Conservation (phyloP, 2,329 filamentous ascomycete species). For the Talaromyces islandicus region DNA sequence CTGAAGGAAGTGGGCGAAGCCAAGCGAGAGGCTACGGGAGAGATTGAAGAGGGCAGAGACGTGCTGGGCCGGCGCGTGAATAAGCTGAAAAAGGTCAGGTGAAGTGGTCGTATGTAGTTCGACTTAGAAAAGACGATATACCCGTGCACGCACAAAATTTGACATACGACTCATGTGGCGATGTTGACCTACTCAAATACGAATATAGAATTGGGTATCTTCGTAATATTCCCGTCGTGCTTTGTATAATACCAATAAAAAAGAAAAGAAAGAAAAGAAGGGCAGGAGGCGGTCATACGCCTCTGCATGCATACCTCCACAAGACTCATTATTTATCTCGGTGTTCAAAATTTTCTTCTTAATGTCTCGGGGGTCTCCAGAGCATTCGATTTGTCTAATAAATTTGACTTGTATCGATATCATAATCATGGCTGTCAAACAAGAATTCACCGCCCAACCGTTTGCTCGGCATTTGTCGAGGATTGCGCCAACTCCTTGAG, state of each 20-base stretch:
- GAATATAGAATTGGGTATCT: conserved; percentile 7
- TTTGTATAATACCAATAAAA: background rate
- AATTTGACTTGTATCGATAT: background rate
- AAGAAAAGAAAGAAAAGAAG: no score
- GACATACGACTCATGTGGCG: background rate
- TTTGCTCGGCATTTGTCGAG: conserved; percentile 3
- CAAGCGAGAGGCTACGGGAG: conserved; percentile 83
- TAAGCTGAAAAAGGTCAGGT: conserved; percentile 38
- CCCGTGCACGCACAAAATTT: background rate
- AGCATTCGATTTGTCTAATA: background rate
- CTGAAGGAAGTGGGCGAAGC: conserved; percentile 91
- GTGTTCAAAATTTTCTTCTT: background rate
- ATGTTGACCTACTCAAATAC: background rate
- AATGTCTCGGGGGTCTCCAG: background rate
- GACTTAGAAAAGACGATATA: conserved; percentile 8
- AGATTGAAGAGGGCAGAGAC: conserved; percentile 88
- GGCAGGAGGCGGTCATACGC: background rate
- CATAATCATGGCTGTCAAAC: background rate
- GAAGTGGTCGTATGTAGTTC: conserved; percentile 13
- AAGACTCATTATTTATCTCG: background rate
- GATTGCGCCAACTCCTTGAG: conserved; percentile 8
- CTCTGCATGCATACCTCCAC: background rate
- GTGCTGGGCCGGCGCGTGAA: conserved; percentile 73
- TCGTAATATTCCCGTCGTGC: conserved; percentile 4
- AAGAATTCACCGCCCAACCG: background rate